Percentiles rank a stretch among this genome's conserved stretches.
Conservation (phyloP, 192 early-diverging fungal genomes). For the Oehlia diaphana region DNA sequence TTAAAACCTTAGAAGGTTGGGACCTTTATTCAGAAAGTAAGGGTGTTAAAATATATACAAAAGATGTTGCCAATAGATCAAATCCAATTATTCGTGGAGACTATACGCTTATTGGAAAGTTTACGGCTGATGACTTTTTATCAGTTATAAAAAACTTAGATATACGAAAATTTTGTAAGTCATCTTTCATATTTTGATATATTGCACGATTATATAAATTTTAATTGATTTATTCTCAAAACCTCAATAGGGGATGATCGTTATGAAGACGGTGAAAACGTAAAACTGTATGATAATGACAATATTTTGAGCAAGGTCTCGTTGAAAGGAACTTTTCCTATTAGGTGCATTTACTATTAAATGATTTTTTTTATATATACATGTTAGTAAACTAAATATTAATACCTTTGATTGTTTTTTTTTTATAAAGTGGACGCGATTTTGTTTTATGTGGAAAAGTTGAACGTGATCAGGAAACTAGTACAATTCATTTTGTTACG, state of each 20-base stretch:
- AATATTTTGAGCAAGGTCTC: conserved; percentile 48
- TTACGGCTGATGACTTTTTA: conserved; percentile 55
- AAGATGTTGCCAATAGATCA: conserved; percentile 37
- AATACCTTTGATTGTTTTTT: neutral
- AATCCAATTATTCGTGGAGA: conserved; percentile 55
- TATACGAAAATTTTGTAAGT: conserved; percentile 36
- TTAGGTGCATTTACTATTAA: conserved; percentile 34
- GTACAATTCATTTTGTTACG: conserved; percentile 44
- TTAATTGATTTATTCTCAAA: neutral
- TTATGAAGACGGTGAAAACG: conserved; percentile 46
- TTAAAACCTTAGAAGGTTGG: conserved; percentile 48
- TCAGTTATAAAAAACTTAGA: conserved; percentile 48
- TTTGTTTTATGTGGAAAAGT: conserved; percentile 48
- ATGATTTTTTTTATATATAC: neutral
- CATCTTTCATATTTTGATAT: neutral
- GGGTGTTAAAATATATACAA: conserved; percentile 50
- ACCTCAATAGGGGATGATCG: conserved; percentile 46
- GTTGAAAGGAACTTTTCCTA: conserved; percentile 36
- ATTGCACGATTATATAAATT: neutral
- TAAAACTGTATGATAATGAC: conserved; percentile 51
- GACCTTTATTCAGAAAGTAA: conserved; percentile 43
- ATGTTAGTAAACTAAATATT: neutral
- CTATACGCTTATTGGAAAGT: conserved; percentile 45
- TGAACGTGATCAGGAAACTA: conserved; percentile 49
- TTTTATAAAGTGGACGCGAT: conserved; percentile 44